Conservation (phyloP, 257 asterid species). For the Solanum chiquidenum region DNA sequence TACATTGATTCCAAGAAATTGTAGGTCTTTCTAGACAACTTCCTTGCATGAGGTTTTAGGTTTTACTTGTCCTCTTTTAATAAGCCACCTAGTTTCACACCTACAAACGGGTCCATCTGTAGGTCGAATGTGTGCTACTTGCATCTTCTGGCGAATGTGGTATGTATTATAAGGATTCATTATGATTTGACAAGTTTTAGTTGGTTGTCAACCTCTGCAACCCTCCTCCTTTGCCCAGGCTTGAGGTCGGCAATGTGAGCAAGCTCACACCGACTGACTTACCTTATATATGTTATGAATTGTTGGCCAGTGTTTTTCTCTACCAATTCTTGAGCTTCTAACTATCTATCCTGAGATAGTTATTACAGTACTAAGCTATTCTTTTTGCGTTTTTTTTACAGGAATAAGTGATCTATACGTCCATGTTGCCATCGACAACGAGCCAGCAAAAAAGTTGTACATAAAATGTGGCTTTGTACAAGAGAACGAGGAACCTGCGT, state of each 20-base stretch:
- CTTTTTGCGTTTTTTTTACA: neutral
- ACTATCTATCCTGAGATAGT: neutral
- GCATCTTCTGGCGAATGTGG: neutral
- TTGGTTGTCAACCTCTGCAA: neutral
- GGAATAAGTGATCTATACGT: constrained; percentile 92
- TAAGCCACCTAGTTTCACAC: neutral
- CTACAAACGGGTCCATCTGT: neutral
- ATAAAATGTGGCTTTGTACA: constrained; percentile 65
- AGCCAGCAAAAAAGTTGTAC: constrained; percentile 74
- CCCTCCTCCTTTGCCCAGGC: neutral
- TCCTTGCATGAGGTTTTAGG: neutral
- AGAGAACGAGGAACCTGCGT: constrained; percentile 88
- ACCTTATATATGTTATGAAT: neutral
- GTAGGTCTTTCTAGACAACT: neutral
- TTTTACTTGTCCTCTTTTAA: neutral
- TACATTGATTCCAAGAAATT: neutral
- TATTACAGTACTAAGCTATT: neutral
- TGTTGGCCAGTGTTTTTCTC: neutral
- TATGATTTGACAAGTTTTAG: neutral
- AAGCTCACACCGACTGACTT: neutral
- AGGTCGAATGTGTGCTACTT: neutral
- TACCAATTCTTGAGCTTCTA: neutral
- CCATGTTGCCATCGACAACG: constrained; percentile 84
- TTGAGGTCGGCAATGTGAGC: neutral
- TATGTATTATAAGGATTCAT: neutral